Percentiles rank a stretch among this genome's conserved stretches.
phyloP scores from a whole-genome alignment of 495 filamentous ascomycete species.

The Glarea lozoyensis region DNA sequence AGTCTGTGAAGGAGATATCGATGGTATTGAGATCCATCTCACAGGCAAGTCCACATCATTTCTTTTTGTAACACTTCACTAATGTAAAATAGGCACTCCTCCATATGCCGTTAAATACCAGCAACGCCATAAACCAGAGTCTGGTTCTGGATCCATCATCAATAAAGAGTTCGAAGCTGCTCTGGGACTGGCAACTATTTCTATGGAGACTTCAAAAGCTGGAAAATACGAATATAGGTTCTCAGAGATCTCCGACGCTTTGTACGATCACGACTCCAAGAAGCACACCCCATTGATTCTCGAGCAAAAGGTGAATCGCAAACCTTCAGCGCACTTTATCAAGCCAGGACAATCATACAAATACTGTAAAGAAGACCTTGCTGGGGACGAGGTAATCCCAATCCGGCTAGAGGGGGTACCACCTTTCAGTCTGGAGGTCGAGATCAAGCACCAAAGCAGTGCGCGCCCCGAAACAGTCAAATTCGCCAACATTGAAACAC shows the following conservation, averaged over 20 bases:
- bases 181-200: conserved; percentile 60
- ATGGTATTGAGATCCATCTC: conserved; percentile 71
- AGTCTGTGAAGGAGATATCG: conserved; percentile 90
- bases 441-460: conserved; percentile 81
- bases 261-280: conserved; percentile 66
- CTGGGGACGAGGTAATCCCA: conserved; percentile 75
- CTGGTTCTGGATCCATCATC: conserved; percentile 49
- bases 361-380: conserved; percentile 79
- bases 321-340: conserved; percentile 69
- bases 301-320: conserved; percentile 71
- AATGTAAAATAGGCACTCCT: conserved; percentile 43
- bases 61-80: neutral
- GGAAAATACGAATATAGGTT: conserved; percentile 84
- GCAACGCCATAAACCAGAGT: conserved; percentile 54
- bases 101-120: conserved; percentile 81
- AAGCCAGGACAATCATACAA: conserved; percentile 92
- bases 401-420: conserved; percentile 73
- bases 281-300: conserved; percentile 57
- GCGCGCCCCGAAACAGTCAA: conserved; percentile 70
- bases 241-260: conserved; percentile 64
- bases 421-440: conserved; percentile 82
- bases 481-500: conserved; percentile 64
- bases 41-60: conserved; percentile 45
- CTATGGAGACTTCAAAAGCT: conserved; percentile 74
- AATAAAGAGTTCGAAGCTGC: conserved; percentile 63